Conservation (phyloP, 805 yeast genomes). For the Saturnispora halmiae region DNA sequence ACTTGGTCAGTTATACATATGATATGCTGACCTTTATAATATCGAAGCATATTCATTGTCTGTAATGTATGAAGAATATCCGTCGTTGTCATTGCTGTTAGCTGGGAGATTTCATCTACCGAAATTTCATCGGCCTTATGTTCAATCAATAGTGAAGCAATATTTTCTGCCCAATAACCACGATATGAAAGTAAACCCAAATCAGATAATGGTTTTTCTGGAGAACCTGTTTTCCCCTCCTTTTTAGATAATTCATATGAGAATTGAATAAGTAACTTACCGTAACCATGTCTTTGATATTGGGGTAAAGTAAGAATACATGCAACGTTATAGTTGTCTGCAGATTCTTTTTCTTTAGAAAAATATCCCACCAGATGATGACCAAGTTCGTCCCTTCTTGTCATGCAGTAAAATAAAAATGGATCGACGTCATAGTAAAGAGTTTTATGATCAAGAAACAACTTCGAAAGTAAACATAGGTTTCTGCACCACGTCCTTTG, state of each 20-base stretch:
- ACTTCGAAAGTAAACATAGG: slow-evolving; percentile 78
- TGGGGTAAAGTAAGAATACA: slow-evolving; percentile 95
- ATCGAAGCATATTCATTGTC: slow-evolving; percentile 79
- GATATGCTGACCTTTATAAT: slow-evolving; percentile 91
- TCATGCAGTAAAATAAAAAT: slow-evolving; percentile 92
- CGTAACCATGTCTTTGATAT: slow-evolving; percentile 92
- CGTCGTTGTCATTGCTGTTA: slow-evolving; percentile 92
- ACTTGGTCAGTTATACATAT: slow-evolving; percentile 81
- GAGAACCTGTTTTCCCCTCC: slow-evolving; percentile 90
- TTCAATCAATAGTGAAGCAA: slow-evolving; percentile 66
- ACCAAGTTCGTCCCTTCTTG: slow-evolving; percentile 77
- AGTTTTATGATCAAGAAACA: slow-evolving; percentile 92
- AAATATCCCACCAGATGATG: slow-evolving; percentile 96
- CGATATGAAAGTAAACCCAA: slow-evolving; percentile 87
- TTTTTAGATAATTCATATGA: slow-evolving; percentile 83
- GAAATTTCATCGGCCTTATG: slow-evolving; percentile 41
- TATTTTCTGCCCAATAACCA: slow-evolving; percentile 92
- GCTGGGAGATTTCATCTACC: slow-evolving; percentile 80
- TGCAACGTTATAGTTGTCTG: slow-evolving; percentile 92
- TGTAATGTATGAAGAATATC: slow-evolving; percentile 92
- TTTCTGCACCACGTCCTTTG: slow-evolving; percentile 98
- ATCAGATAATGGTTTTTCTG: slow-evolving; percentile 95
- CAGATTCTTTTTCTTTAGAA: slow-evolving; percentile 93
- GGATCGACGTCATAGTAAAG: slow-evolving; percentile 98
- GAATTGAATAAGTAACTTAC: slow-evolving; percentile 84